Base-by-base conservation (phyloP, 192 early-diverging fungal genomes). In the Backusella westeae region DNA sequence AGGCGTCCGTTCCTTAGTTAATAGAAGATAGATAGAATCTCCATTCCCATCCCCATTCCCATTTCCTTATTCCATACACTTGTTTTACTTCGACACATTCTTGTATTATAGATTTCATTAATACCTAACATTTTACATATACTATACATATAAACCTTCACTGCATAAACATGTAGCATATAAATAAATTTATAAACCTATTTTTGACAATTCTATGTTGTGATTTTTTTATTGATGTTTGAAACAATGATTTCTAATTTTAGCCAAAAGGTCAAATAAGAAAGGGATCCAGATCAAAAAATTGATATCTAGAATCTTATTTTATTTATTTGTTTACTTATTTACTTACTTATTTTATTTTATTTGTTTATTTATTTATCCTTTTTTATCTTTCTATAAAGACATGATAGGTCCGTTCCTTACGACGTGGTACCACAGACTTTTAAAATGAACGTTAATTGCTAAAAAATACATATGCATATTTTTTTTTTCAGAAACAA, bases 21-120 rank as follows among this genome's bases (percentile, higher is more conserved):
- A 23, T 63, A 63, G 56, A 63, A 23, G 56, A 21, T 63, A 63
- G 4, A 63, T 29, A 63, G 9, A 63, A 14, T 29, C 8, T 6
- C 21, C 21, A 59, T 19, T 26, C 23, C 53, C 52, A 19, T 59
- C 3, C 53, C 21, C 21, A 59, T 19, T 12, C 53, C 53, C 52
- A 19, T 59, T 59, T 23, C 26, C 21, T 56, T 63, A 29, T 29
- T 29, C 8, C 19, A 56, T 23, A 56, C 12, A 29, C 23, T 29
- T n/a, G 23, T 14, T 3, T 63, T 29, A 8, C 0, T 63, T 63
- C 56, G 0, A 21, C 56, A 23, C 56, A 63, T 63, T 63, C 56
- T 63, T 63, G 56, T 63, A 63, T 26, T 63, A 63, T 63, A 63
- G 23, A 63, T 63, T 63, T 63, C 56, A 63, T 63, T 63, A 63